Conservation (phyloP, 2,329 filamentous ascomycete genomes). For the Erysiphe pulchra region DNA sequence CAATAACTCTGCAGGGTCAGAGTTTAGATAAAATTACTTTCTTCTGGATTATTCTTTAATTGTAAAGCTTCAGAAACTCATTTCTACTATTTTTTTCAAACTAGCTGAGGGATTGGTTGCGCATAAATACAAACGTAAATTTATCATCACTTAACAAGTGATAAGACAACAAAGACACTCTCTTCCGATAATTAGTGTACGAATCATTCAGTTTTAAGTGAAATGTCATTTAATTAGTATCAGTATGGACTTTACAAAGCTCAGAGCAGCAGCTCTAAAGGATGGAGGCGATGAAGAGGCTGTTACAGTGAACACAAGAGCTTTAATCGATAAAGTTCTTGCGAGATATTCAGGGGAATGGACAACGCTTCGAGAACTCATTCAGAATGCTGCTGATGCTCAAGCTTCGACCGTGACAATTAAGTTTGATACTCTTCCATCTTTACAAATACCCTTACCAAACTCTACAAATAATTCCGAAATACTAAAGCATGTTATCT, state of each 20-base stretch:
- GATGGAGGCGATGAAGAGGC: constrained; percentile 83
- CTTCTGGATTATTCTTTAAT: too few relatives aligned
- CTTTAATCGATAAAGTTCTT: constrained; percentile 90
- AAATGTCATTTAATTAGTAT: too few relatives aligned
- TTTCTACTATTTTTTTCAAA: too few relatives aligned
- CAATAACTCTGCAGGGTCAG: too few relatives aligned
- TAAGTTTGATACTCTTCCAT: constrained; percentile 77
- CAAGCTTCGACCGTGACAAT: constrained; percentile 74
- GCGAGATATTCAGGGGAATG: constrained; percentile 93
- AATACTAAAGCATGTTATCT: constrained; percentile 56
- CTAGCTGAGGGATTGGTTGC: too few relatives aligned
- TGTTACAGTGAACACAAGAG: constrained; percentile 90
- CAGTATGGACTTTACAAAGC: constrained; percentile 44
- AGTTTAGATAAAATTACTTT: too few relatives aligned
- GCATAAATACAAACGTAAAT: too few relatives aligned
- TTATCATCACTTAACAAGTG: too few relatives aligned
- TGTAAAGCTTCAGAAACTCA: too few relatives aligned
- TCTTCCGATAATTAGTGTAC: too few relatives aligned
- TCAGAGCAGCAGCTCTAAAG: constrained; percentile 68
- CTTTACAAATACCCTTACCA: constrained; percentile 43
- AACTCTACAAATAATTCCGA: constrained; percentile 38
- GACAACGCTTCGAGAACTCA: constrained; percentile 69
- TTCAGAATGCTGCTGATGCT: constrained; percentile 96
- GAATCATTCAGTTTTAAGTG: too few relatives aligned
- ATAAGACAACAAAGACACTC: too few relatives aligned